phyloP scores from a whole-genome alignment of 257 asterid species.

The Prunella vulgaris region DNA sequence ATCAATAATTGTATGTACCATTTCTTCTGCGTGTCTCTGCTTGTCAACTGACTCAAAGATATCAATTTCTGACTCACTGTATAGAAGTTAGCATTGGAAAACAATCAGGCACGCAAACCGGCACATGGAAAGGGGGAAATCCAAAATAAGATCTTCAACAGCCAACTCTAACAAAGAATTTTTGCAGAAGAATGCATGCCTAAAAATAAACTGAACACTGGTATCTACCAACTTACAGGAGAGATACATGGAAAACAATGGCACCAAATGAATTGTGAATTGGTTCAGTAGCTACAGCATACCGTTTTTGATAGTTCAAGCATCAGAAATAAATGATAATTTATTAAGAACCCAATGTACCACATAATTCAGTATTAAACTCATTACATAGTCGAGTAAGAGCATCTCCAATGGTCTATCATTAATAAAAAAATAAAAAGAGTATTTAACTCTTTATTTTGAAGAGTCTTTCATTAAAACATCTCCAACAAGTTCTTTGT shows the following conservation, averaged over 20 bases:
- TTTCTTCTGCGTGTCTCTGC: slow-evolving; percentile 71
- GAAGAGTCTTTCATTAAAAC: not conserved
- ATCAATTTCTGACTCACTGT: slow-evolving; percentile 94
- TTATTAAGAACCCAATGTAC: not conserved
- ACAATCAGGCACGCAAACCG: not conserved
- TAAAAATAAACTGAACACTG: not conserved
- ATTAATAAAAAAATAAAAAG: no score
- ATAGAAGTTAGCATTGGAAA: slow-evolving; percentile 20
- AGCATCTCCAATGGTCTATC: not conserved
- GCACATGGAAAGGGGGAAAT: not conserved
- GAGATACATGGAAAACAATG: not conserved
- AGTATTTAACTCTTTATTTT: not conserved
- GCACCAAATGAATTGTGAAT: not conserved
- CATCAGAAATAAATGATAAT: not conserved
- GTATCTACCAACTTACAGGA: not conserved
- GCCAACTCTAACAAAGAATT: not conserved
- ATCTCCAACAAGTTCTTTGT: not conserved
- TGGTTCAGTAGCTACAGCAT: slow-evolving; percentile 10
- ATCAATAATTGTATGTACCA: slow-evolving; percentile 44
- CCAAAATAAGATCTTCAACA: not conserved
- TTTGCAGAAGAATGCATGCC: slow-evolving; percentile 12
- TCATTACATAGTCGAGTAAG: not conserved
- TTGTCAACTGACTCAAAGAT: slow-evolving; percentile 85
- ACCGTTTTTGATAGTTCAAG: not conserved
- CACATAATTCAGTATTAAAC: not conserved